Evolutionary conservation across 192 early-diverging fungal genomes (phyloP).

Genomic region (Gryganskiella cystojenkinii): DNA sequence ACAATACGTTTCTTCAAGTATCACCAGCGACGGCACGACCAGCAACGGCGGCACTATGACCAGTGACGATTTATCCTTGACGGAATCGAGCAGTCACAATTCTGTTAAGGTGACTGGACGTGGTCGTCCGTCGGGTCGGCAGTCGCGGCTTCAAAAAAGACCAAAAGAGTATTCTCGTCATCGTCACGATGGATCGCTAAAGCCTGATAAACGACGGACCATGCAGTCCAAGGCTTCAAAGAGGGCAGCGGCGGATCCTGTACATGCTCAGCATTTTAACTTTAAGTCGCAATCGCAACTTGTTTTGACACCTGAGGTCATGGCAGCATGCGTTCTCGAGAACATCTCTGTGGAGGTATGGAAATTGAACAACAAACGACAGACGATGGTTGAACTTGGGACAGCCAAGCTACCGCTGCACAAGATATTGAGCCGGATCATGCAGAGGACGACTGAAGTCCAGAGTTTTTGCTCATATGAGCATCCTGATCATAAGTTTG

Average conservation of each 20-base stretch:
- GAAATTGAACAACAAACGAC: constrained; percentile 47
- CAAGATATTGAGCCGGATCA: constrained; percentile 37
- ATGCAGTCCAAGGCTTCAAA: background rate
- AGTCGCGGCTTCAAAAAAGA: constrained; percentile 36
- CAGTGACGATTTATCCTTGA: background rate
- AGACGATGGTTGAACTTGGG: constrained; percentile 47
- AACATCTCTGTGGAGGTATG: constrained; percentile 50
- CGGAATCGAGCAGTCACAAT: background rate
- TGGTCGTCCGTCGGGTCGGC: background rate
- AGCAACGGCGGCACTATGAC: background rate
- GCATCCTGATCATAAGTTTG: background rate
- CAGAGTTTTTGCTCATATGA: background rate
- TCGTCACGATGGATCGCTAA: background rate
- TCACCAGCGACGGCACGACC: constrained; percentile 1
- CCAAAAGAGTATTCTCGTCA: constrained; percentile 1
- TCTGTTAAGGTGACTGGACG: background rate
- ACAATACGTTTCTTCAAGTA: constrained; percentile 27
- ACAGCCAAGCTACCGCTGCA: constrained; percentile 41
- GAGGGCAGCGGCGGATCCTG: background rate
- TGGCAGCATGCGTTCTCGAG: constrained; percentile 49
- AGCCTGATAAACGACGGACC: background rate
- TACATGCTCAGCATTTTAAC: constrained; percentile 44
- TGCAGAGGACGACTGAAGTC: constrained; percentile 21
- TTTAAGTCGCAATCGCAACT: constrained; percentile 26
- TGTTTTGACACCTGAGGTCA: constrained; percentile 38